These are phyloP conservation scores for Leccinum ochraceum DNA, from an alignment of 768 basidiomycete genomes.

Conservation along the genomic window DNA sequence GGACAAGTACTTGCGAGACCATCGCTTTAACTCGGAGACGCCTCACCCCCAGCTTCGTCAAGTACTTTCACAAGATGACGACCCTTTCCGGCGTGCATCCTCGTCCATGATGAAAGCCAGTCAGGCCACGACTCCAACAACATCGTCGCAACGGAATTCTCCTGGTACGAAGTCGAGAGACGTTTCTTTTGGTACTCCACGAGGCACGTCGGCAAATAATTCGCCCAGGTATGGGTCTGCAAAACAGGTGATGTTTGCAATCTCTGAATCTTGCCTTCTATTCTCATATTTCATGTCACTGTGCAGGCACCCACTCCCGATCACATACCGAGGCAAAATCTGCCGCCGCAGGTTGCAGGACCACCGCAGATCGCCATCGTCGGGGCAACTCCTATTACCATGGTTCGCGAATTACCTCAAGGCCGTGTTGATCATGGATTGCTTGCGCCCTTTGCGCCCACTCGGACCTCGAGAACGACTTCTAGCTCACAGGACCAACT, in stretches of 20 bases:
- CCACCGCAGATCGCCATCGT: slow-evolving; percentile 35
- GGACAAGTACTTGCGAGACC: slow-evolving; percentile 31
- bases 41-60: slow-evolving; percentile 32
- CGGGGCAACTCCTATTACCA: slow-evolving; percentile 29
- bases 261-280: background rate
- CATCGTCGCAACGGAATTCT: slow-evolving; percentile 29
- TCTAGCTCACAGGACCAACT: slow-evolving; percentile 27
- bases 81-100: slow-evolving; percentile 23
- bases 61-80: slow-evolving; percentile 33
- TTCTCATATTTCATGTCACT: slow-evolving; percentile 11
- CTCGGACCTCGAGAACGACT: slow-evolving; percentile 24
- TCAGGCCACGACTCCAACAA: slow-evolving; percentile 23
- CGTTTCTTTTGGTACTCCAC: slow-evolving; percentile 20
- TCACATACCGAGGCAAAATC: slow-evolving; percentile 11
- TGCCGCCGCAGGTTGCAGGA: slow-evolving; percentile 13
- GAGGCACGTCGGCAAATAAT: slow-evolving; percentile 21
- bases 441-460: slow-evolving; percentile 30
- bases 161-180: slow-evolving; percentile 20
- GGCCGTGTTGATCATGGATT: slow-evolving; percentile 24
- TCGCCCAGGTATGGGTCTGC: slow-evolving; percentile 24
- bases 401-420: slow-evolving; percentile 25
- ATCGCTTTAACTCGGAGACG: slow-evolving; percentile 21
- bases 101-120: slow-evolving; percentile 32
- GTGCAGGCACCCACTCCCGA: slow-evolving; percentile 26
- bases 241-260: slow-evolving; percentile 28